Conservation (phyloP, 2,329 filamentous ascomycete genomes). For the Hypocrella siamensis region DNA sequence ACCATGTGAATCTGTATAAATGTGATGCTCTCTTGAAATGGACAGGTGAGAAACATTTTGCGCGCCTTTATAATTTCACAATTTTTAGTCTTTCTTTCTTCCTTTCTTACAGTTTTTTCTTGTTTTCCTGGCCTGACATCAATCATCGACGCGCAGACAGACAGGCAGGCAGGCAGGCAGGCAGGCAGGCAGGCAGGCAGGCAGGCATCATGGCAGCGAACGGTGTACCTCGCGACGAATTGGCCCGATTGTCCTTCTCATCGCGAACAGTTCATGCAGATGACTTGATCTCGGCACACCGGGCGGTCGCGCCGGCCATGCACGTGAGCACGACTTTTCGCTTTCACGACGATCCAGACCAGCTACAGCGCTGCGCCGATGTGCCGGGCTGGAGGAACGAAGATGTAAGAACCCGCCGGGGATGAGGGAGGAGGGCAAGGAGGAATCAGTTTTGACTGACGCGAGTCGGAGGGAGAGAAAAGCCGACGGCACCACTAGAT, state of each 20-base stretch:
- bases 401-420: constrained; percentile 30
- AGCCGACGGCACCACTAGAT: constrained; percentile 29
- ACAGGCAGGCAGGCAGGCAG: too few relatives aligned
- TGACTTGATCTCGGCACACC: constrained; percentile 55
- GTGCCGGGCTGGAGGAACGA: constrained; percentile 36
- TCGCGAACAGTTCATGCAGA: constrained; percentile 73
- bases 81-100: too few relatives aligned
- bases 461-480: neutral
- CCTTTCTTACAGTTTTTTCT: too few relatives aligned
- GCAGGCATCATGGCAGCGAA: constrained; percentile 2
- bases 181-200: too few relatives aligned
- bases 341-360: constrained; percentile 55
- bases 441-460: neutral
- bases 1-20: too few relatives aligned
- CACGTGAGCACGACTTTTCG: constrained; percentile 88
- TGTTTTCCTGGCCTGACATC: too few relatives aligned
- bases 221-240: constrained; percentile 1
- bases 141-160: too few relatives aligned
- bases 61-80: too few relatives aligned
- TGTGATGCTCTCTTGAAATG: too few relatives aligned
- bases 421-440: neutral
- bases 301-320: constrained; percentile 75
- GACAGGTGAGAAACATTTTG: too few relatives aligned
- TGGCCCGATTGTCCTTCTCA: constrained; percentile 31
- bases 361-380: constrained; percentile 30